Evolutionary conservation across 345 rosid genomes (phyloP).

Genomic region (Heritiera littoralis): DNA sequence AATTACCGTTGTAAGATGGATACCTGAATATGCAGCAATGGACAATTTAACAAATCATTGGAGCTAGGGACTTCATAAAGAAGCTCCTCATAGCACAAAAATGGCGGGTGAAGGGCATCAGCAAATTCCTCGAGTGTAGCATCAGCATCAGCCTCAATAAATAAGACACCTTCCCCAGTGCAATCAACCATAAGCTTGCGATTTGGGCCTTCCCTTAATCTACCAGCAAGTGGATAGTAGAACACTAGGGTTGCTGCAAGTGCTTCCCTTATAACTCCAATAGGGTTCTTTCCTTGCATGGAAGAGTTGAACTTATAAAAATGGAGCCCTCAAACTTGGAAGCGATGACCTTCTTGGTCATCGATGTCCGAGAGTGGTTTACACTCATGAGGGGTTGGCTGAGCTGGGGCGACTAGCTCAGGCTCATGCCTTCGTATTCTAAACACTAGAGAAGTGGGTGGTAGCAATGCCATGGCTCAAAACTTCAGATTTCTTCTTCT

Average conservation of each 20-base stretch:
- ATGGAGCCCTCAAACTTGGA: slow-evolving; percentile 29
- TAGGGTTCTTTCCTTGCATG: slow-evolving; percentile 22
- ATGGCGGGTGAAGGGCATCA: slow-evolving; percentile 37
- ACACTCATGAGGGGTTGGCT: slow-evolving; percentile 36
- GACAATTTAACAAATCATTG: slow-evolving; percentile 24
- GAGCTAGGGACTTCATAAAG: slow-evolving; percentile 30
- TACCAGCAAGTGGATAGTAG: slow-evolving; percentile 38
- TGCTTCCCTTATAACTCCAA: slow-evolving; percentile 26
- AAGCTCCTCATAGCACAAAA: slow-evolving; percentile 35
- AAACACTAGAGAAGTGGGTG: slow-evolving; percentile 23
- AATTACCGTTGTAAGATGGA: not conserved
- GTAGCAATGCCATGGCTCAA: slow-evolving; percentile 14
- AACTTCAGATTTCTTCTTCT: not conserved
- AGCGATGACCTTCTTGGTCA: slow-evolving; percentile 42
- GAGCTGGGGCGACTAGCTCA: slow-evolving; percentile 37
- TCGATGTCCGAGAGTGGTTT: slow-evolving; percentile 44
- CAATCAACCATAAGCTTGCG: slow-evolving; percentile 39
- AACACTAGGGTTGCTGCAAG: slow-evolving; percentile 27
- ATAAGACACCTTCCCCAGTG: slow-evolving; percentile 39
- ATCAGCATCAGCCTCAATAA: slow-evolving; percentile 42
- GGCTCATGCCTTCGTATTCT: slow-evolving; percentile 32
- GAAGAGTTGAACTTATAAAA: slow-evolving; percentile 26
- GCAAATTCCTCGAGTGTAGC: slow-evolving; percentile 33
- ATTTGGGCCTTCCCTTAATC: slow-evolving; percentile 36
- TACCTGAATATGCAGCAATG: slow-evolving; percentile 40